phyloP scores from a whole-genome alignment of 2,329 filamentous ascomycete species.

The Neurospora sp. region DNA sequence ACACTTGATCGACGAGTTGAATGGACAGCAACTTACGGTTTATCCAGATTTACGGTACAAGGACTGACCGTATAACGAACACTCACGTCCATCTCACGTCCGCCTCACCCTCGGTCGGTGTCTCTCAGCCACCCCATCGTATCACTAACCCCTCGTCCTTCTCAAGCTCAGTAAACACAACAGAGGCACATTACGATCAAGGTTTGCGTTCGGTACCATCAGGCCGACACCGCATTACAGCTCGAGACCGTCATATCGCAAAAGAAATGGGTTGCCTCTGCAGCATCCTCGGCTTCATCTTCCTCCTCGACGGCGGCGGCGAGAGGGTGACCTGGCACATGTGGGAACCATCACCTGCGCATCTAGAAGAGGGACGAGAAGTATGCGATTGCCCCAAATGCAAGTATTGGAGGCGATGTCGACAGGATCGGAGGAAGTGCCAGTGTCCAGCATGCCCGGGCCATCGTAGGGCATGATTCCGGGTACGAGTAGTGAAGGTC shows the following conservation, averaged over 20 bases:
- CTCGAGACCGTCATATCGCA: neutral
- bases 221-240: neutral
- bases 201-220: neutral
- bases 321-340: neutral
- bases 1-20: neutral
- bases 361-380: neutral
- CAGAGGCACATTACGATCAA: neutral
- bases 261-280: neutral
- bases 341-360: neutral
- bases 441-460: neutral
- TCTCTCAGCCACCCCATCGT: neutral
- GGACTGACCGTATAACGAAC: neutral
- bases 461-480: neutral
- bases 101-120: neutral
- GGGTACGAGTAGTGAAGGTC: neutral
- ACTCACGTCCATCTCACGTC: neutral
- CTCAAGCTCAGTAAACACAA: neutral
- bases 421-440: neutral
- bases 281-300: neutral
- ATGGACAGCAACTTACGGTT: neutral
- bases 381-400: neutral
- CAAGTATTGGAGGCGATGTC: neutral
- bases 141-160: neutral
- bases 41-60: neutral
- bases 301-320: neutral